Base-by-base conservation (phyloP, 257 asterid genomes). In the Salvia splendens region DNA sequence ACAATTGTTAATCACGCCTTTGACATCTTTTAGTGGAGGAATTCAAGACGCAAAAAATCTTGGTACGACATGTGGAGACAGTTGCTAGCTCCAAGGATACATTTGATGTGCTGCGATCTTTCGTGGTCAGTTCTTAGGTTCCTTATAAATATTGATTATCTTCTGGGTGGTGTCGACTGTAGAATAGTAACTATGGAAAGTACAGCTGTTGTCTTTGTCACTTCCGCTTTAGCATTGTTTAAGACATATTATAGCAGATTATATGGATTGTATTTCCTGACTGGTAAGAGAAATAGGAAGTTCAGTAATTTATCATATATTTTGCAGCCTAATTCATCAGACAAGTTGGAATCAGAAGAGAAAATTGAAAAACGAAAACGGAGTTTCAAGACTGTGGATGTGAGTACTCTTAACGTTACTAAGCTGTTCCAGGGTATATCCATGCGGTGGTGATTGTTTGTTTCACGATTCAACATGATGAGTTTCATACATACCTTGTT, bases 61-160 rank as follows among this genome's bases (percentile, higher is more conserved):
- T 93, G 73, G 95, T 93, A 56, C 93, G 64, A 9, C 96, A 81
- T 57, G 89, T 89, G 75, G 96, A 93, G 85, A 89, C 97, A 47
- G 78, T 86, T 41, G 69, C 80, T 54, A 86, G 82, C 82, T 75
- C 95, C 5, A 79, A 74, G 73, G 85, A 85, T 60, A 81, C 96
- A 49, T 71, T 70, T 53, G 87, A 87, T 69, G 86, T 83, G 66
- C 75, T 89, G 76, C 86, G 76, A 61, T 79, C 87, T n/a, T 78
- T 84, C 56, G 80, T 84, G 98, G 98, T 93, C 36, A 82, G 93
- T 81, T 54, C 33, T 62, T 66, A 35, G 50, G 50, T 64, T 5
- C 33, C 12, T 14, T 61, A 49, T 70, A 36, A 65, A 47, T 42
- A 24, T 47, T 61, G 10, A 28, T 56, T 41, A 60, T 49, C 33